Conservation (phyloP, 1,284 basidiomycete genomes). For the Filobasidium uniguttulatum region DNA sequence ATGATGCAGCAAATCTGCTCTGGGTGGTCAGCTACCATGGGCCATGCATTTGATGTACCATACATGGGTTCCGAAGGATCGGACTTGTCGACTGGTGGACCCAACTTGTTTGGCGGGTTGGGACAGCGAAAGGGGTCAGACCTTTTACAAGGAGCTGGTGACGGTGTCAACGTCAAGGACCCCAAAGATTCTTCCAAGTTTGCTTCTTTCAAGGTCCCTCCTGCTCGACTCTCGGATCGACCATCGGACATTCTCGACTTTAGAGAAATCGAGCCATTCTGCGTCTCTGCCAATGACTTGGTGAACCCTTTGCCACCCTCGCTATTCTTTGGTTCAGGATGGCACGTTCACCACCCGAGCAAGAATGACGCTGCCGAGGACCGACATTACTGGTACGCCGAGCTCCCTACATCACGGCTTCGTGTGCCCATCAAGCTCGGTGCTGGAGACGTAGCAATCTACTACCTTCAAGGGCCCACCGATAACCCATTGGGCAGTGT, state of each 20-base stretch:
- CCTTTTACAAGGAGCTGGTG: conserved; percentile 16
- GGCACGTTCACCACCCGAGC: conserved; percentile 60
- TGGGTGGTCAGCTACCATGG: conserved; percentile 63
- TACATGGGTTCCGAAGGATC: conserved; percentile 37
- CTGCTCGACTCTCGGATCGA: conserved; percentile 56
- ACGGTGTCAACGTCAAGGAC: conserved; percentile 18
- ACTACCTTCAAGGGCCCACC: conserved; percentile 39
- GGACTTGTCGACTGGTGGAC: conserved; percentile 23
- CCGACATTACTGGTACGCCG: conserved; percentile 77
- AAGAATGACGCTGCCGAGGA: conserved; percentile 41
- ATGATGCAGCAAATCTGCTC: conserved; percentile 73
- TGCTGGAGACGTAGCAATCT: conserved; percentile 42
- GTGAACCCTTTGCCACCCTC: conserved; percentile 83
- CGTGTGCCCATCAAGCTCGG: conserved; percentile 36
- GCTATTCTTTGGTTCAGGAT: conserved; percentile 78
- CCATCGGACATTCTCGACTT: conserved; percentile 50
- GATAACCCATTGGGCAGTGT: conserved; percentile 37
- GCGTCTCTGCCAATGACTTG: conserved; percentile 82
- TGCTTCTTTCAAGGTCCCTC: conserved; percentile 47
- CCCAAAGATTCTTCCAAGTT: conserved; percentile 29
- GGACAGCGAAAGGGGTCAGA: conserved; percentile 35
- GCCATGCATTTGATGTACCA: conserved; percentile 48
- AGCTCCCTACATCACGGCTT: conserved; percentile 35
- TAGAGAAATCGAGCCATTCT: conserved; percentile 74
- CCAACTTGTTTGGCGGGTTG: conserved; percentile 30